Evolutionary conservation across 2,329 filamentous ascomycete species (phyloP).

Genomic region (Metarhizium sp.): DNA sequence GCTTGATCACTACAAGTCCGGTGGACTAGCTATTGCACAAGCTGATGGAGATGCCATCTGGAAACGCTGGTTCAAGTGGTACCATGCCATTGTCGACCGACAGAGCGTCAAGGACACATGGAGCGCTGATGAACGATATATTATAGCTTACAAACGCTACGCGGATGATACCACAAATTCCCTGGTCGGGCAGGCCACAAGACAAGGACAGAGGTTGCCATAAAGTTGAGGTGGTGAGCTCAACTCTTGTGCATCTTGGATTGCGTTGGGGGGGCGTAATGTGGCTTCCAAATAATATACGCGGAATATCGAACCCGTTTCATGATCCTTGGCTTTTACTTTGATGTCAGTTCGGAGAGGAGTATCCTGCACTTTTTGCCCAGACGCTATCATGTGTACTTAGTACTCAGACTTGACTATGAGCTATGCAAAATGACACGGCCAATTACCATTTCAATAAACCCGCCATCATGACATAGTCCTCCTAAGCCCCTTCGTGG

Average conservation of each 20-base stretch:
- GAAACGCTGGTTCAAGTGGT: slow-evolving; percentile 58
- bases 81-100: slow-evolving; percentile 46
- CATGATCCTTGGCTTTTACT: too few species aligned
- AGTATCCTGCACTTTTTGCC: too few species aligned
- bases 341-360: too few species aligned
- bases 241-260: not conserved
- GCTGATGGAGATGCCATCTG: slow-evolving; percentile 49
- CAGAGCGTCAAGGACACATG: slow-evolving; percentile 58
- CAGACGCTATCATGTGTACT: too few species aligned
- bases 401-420: too few species aligned
- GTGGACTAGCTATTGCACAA: slow-evolving; percentile 37
- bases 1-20: slow-evolving; percentile 64
- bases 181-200: slow-evolving; percentile 51
- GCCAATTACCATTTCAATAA: too few species aligned
- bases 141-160: slow-evolving; percentile 59
- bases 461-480: too few species aligned
- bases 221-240: not conserved
- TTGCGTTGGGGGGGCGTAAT: too few species aligned
- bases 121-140: slow-evolving; percentile 58
- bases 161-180: slow-evolving; percentile 56
- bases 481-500: too few species aligned
- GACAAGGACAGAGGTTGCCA: slow-evolving; percentile 54
- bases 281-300: too few species aligned
- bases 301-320: too few species aligned
- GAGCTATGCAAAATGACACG: too few species aligned